These are phyloP conservation scores for Venturia pyrina DNA, from an alignment of 2,329 filamentous ascomycete genomes.

Conservation along the genomic window DNA sequence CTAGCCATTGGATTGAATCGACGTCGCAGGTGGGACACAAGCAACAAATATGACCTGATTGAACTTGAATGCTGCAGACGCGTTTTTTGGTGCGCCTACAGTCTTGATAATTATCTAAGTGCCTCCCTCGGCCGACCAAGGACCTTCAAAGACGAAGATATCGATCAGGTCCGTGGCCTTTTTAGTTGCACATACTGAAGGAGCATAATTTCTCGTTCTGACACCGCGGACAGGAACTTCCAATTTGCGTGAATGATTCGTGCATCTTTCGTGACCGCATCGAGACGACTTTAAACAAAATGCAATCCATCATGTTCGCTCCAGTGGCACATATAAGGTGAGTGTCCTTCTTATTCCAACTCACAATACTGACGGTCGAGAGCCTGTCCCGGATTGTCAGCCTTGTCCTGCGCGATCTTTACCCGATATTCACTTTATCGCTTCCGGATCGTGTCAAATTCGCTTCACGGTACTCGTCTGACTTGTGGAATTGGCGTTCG, in stretches of 20 bases:
- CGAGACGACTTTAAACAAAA: slow-evolving; percentile 19
- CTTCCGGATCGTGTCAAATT: slow-evolving; percentile 25
- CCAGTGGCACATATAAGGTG: slow-evolving; percentile 35
- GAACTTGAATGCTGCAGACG: slow-evolving; percentile 26
- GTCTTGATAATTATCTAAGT: slow-evolving; percentile 30
- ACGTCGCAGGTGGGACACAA: slow-evolving; percentile 16
- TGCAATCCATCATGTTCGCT: slow-evolving; percentile 35
- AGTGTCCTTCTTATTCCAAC: slow-evolving; percentile 10
- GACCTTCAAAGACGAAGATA: slow-evolving; percentile 25
- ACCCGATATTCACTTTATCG: slow-evolving; percentile 28
- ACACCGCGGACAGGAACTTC: not conserved
- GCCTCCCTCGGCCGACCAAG: slow-evolving; percentile 28
- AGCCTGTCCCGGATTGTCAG: slow-evolving; percentile 36
- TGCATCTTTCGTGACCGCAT: slow-evolving; percentile 23
- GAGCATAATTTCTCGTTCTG: not conserved
- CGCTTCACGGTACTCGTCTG: slow-evolving; percentile 31
- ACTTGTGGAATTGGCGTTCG: slow-evolving; percentile 36
- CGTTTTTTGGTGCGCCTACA: slow-evolving; percentile 29
- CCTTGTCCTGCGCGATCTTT: slow-evolving; percentile 35
- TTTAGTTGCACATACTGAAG: not conserved
- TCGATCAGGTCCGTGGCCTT: slow-evolving; percentile 18
- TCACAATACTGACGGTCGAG: not conserved
- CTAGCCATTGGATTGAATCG: slow-evolving; percentile 29
- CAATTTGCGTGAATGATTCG: slow-evolving; percentile 23
- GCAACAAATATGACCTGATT: slow-evolving; percentile 15